Conservation (phyloP, 176 grass and related monocot species). For the Avena eriantha region DNA sequence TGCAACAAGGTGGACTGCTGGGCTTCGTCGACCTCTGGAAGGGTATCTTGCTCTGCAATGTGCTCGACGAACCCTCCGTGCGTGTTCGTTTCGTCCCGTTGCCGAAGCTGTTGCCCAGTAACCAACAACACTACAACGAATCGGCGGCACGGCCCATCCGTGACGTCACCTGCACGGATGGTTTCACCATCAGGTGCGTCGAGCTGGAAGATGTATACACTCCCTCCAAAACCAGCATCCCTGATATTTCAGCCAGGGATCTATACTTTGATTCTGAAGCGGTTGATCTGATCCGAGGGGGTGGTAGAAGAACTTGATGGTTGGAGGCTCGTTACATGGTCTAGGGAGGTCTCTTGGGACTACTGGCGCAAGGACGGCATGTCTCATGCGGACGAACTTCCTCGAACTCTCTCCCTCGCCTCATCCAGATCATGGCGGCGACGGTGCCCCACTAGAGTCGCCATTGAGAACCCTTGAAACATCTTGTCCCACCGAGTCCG, state of each 20-base stretch:
- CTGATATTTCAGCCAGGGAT: background rate
- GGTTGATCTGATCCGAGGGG: background rate
- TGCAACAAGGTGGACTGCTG: background rate
- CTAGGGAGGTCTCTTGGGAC: background rate
- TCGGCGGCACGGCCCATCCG: background rate
- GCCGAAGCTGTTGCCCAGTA: background rate
- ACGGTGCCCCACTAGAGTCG: too few relatives aligned
- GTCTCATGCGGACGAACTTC: background rate
- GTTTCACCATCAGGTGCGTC: background rate
- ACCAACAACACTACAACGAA: background rate
- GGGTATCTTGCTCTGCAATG: background rate
- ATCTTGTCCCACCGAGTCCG: background rate
- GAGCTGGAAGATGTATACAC: background rate
- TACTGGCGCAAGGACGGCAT: background rate
- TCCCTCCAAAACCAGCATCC: background rate
- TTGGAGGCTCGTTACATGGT: constrained; percentile 8
- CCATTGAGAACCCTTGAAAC: background rate
- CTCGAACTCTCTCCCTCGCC: background rate
- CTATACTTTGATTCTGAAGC: background rate
- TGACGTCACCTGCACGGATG: background rate
- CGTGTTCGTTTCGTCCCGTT: background rate
- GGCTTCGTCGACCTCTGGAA: background rate
- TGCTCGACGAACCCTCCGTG: background rate
- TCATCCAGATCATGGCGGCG: background rate
- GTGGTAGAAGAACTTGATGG: background rate